Percentiles rank a stretch among this genome's conserved stretches.
Conservation (phyloP, 495 filamentous ascomycete species). For the Aspergillus incahuasiensis region DNA sequence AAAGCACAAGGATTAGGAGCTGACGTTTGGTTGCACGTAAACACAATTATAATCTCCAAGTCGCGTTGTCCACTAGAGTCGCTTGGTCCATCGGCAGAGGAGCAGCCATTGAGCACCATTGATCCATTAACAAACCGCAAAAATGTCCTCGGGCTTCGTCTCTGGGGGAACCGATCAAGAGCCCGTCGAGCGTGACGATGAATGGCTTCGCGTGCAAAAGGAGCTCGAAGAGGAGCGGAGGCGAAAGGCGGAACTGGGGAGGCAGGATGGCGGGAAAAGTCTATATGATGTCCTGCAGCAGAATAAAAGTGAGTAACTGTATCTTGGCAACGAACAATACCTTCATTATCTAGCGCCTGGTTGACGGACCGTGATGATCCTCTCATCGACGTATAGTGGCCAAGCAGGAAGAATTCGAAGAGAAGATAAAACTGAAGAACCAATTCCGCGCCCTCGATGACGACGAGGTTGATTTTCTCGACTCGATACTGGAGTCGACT, state of each 20-base stretch:
- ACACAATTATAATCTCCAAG: no score
- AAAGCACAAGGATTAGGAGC: no score
- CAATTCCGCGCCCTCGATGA: conserved; percentile 93
- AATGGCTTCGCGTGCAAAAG: conserved; percentile 72
- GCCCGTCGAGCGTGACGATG: conserved; percentile 55
- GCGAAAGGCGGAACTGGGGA: conserved; percentile 53
- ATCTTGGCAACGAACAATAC: neutral
- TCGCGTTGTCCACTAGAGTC: no score
- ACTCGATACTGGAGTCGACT: conserved; percentile 65
- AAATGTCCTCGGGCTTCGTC: conserved; percentile 85
- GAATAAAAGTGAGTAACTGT: conserved; percentile 73
- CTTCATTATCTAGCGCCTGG: conserved; percentile 6
- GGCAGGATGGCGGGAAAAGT: conserved; percentile 60
- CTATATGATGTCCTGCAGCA: conserved; percentile 85
- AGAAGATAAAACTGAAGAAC: conserved; percentile 78
- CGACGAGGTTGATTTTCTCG: conserved; percentile 89
- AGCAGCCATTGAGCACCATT: neutral
- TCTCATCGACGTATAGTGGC: conserved; percentile 54
- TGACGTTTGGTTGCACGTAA: no score
- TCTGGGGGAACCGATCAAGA: conserved; percentile 74
- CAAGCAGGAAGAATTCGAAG: conserved; percentile 96
- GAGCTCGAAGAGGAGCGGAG: conserved; percentile 67
- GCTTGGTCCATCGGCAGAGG: neutral
- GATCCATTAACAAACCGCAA: neutral
- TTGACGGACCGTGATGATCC: conserved; percentile 53